Evolutionary conservation across 352 stramenopile genomes (phyloP).

Genomic region (Peronospora farinosa): DNA sequence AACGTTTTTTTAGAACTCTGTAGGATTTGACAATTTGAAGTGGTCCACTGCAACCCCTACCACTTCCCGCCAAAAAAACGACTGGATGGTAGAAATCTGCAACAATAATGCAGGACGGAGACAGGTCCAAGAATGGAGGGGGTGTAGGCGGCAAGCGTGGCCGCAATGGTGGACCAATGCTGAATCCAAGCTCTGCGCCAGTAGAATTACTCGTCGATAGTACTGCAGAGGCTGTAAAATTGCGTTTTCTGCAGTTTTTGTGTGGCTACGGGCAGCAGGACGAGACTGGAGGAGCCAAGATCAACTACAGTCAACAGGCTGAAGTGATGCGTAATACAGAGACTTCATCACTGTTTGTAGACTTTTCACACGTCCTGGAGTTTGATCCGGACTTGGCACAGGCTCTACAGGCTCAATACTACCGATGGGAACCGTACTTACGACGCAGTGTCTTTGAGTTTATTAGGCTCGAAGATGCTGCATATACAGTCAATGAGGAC

Average conservation of each 20-base stretch:
- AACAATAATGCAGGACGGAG: conserved; percentile 13
- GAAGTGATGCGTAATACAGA: conserved; percentile 84
- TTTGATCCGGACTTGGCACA: conserved; percentile 77
- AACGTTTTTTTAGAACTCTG: too few species aligned
- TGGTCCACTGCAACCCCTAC: too few species aligned
- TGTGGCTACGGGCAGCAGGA: conserved; percentile 60
- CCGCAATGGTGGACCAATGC: conserved; percentile 30
- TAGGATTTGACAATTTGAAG: too few species aligned
- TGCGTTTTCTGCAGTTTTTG: conserved; percentile 78
- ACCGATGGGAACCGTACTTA: conserved; percentile 79
- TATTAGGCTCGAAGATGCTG: conserved; percentile 62
- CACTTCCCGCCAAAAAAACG: background rate
- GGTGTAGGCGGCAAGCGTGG: conserved; percentile 35
- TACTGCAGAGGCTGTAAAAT: conserved; percentile 78
- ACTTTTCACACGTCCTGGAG: conserved; percentile 81
- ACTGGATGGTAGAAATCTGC: background rate
- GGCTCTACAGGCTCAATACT: conserved; percentile 80
- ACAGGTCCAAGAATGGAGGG: conserved; percentile 2
- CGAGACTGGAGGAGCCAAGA: conserved; percentile 19
- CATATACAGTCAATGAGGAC: conserved; percentile 75
- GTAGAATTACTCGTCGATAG: conserved; percentile 59
- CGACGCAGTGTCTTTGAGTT: conserved; percentile 73
- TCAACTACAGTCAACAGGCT: conserved; percentile 81
- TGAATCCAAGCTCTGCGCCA: conserved; percentile 35
- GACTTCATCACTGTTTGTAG: conserved; percentile 84